Percentiles rank a stretch among this genome's conserved stretches.
Evolutionary conservation across 768 basidiomycete species (phyloP).

Genomic region (Roridomyces roridus): DNA sequence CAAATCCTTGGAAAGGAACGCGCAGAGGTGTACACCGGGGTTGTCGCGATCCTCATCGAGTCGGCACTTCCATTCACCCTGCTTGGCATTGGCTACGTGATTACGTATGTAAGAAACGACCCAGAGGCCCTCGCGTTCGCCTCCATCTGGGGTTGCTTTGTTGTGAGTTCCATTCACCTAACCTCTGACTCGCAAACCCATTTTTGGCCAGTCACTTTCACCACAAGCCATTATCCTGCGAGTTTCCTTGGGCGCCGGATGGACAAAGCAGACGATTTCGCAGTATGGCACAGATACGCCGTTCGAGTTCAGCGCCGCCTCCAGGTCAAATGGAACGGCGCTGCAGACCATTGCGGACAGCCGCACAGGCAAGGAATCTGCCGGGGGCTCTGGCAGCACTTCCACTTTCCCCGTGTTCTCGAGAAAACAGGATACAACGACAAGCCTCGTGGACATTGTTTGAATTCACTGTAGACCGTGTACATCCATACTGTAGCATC

Average conservation of each 20-base stretch:
- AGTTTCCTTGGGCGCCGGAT: slow-evolving; percentile 11
- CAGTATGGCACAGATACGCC: slow-evolving; percentile 16
- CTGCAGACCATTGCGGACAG: slow-evolving; percentile 11
- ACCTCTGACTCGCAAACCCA: not conserved
- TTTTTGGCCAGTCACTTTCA: slow-evolving; percentile 3
- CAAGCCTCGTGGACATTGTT: slow-evolving; percentile 3
- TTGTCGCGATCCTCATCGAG: slow-evolving; percentile 38
- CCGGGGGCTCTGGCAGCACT: not conserved
- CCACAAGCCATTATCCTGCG: slow-evolving; percentile 15
- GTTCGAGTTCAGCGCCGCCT: slow-evolving; percentile 8
- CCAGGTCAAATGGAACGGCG: not conserved
- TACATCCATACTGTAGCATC: not conserved
- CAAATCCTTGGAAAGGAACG: slow-evolving; percentile 24
- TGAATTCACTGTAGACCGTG: not conserved
- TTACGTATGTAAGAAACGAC: slow-evolving; percentile 37
- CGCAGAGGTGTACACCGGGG: slow-evolving; percentile 33
- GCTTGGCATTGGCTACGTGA: slow-evolving; percentile 36
- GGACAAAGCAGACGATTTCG: slow-evolving; percentile 10
- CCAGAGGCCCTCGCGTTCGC: slow-evolving; percentile 27
- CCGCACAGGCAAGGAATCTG: slow-evolving; percentile 1
- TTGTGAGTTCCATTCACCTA: not conserved
- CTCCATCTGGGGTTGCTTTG: slow-evolving; percentile 18
- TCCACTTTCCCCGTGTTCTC: not conserved
- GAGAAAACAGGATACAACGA: not conserved
- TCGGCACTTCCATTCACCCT: slow-evolving; percentile 37